Evolutionary conservation across 768 basidiomycete species (phyloP).

Genomic region (Mycena chlorophos): DNA sequence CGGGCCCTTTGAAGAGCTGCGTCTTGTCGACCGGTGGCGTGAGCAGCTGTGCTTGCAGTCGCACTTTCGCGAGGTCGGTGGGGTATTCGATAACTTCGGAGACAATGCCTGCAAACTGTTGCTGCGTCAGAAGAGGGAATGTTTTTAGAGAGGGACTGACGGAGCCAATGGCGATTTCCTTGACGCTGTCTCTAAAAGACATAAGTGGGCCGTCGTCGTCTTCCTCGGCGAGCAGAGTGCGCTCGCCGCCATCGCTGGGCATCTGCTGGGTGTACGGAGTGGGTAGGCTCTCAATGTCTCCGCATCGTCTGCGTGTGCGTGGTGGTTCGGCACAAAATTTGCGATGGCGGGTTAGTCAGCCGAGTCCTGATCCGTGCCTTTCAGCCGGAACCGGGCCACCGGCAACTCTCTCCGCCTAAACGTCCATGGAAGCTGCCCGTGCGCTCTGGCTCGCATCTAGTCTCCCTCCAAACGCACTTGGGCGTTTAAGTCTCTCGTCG

Average conservation of each 20-base stretch:
- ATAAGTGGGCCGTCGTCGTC: conserved; percentile 22
- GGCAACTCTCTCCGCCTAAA: too few relatives aligned
- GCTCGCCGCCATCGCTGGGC: conserved; percentile 22
- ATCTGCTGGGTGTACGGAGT: conserved; percentile 10
- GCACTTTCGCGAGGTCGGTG: conserved; percentile 92
- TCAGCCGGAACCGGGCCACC: background rate
- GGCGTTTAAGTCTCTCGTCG: background rate
- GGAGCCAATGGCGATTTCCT: conserved; percentile 60
- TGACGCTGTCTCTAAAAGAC: conserved; percentile 32
- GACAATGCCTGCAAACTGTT: conserved; percentile 79
- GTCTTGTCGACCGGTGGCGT: conserved; percentile 49
- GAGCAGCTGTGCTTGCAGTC: conserved; percentile 88
- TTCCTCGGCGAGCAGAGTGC: too few relatives aligned
- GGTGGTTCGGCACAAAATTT: conserved; percentile 5
- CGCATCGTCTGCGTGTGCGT: background rate
- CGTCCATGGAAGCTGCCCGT: background rate
- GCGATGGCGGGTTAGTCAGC: background rate
- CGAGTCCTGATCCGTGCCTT: background rate
- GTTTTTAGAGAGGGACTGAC: conserved; percentile 37
- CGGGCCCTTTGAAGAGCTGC: conserved; percentile 74
- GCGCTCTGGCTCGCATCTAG: background rate
- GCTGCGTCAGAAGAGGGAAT: conserved; percentile 1
- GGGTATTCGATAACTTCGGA: conserved; percentile 89
- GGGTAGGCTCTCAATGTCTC: conserved; percentile 1
- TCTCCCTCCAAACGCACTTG: background rate